Evolutionary conservation across 768 basidiomycete species (phyloP), one percentile per base, ranked within the genome.

Genomic region (Psilocybe cyanescens): DNA sequence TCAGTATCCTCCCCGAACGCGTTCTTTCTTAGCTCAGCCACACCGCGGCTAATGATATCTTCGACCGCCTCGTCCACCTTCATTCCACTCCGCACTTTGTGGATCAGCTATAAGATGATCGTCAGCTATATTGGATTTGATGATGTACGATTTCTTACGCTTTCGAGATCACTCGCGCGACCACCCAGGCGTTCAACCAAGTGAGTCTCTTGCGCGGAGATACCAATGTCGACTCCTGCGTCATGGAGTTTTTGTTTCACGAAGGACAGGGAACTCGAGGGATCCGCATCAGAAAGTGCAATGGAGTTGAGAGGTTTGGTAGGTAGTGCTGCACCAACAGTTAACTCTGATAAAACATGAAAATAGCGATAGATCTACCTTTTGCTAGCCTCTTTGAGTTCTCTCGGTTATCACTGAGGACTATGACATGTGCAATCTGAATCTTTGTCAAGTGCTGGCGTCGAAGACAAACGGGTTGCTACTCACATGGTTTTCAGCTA

Each of bases 1-100:
- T 97, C 94, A 1, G 80, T 74, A 69, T 97, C 96, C 65, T 97
- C 95, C 0, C 95, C 97, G 70, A 98, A 99, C 0, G 92, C 92
- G 50, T 85, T 90, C 81, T 98, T 98, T 50, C 92, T 81, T 53
- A 99, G 77, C 72, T 97, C 95, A 35, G 86, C 82, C 8, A 95
- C 86, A 35, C 89, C 89, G 14, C 92, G 84, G 19, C 76, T 75
- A 61, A 97, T 86, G 67, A 99, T 94, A 69, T 98, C 96, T 68
- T 96, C 92, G 4, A 97, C 91, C 1, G 94, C 94, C 41, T 91
- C 91, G 56, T 86, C 81, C 3, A 96, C 83, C 14, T 71, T 76
- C 75, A 86, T 84, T 2, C 94, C 92, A 52, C 81, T 88, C 19
- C 87, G 82, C 39, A 95, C 87, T 76, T 95, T 96, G 76, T 94